Percentiles rank a stretch among this genome's conserved stretches.
These are phyloP conservation scores for Bacterosira constricta DNA, from an alignment of 108 stramenopile genomes.

Conservation along the genomic window DNA sequence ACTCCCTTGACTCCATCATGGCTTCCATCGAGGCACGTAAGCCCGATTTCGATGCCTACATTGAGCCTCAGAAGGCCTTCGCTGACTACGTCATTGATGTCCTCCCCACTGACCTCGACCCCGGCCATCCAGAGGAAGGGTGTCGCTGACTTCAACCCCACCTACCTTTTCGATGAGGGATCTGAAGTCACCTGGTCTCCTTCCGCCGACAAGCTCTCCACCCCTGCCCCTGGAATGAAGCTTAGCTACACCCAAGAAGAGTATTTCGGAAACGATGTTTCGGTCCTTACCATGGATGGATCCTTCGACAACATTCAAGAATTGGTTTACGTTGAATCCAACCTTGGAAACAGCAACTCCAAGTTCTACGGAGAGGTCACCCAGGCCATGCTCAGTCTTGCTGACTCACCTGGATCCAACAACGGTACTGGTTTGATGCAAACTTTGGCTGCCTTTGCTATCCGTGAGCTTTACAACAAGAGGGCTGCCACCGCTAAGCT, in stretches of 20 bases:
- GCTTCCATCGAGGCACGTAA: conserved; percentile 96
- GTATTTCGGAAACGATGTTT: conserved; percentile 84
- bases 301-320: conserved; percentile 96
- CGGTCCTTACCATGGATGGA: conserved; percentile 96
- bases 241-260: conserved; percentile 89
- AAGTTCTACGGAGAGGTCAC: conserved; percentile 97
- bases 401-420: conserved; percentile 93
- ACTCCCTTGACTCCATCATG: conserved; percentile 95
- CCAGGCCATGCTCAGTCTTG: conserved; percentile 93
- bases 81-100: conserved; percentile 95
- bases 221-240: conserved; percentile 95
- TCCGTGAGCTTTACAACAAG: conserved; percentile 95
- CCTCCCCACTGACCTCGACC: conserved; percentile 93
- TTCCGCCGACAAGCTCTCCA: conserved; percentile 86
- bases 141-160: conserved; percentile 85
- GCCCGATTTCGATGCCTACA: conserved; percentile 97
- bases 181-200: conserved; percentile 92
- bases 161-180: conserved; percentile 96
- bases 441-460: conserved; percentile 95
- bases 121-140: conserved; percentile 95
- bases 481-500: conserved; percentile 74
- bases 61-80: conserved; percentile 94
- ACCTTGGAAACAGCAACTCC: conserved; percentile 90
- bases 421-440: conserved; percentile 98
- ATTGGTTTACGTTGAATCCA: conserved; percentile 93